phyloP scores from a whole-genome alignment of 2,329 filamentous ascomycete species.

The Fusarium phyllophilum region DNA sequence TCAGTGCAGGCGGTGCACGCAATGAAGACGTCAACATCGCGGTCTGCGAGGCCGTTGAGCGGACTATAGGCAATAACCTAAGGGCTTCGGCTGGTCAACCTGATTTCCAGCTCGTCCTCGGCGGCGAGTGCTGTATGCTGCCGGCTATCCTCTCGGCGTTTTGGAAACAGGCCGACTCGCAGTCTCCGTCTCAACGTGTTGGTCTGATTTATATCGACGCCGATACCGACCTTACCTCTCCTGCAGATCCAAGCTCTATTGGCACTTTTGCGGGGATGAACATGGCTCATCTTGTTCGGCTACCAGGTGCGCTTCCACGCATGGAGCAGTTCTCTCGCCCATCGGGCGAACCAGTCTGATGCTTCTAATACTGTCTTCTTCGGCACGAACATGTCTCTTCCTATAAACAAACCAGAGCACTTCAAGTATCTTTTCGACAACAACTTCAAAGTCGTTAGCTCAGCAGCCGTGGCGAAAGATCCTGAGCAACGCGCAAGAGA shows the following conservation, averaged over 20 bases:
- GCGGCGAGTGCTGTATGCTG: constrained; percentile 35
- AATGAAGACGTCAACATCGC: constrained; percentile 30
- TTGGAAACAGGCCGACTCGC: constrained; percentile 9
- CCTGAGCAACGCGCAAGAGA: constrained; percentile 24
- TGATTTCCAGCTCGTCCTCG: constrained; percentile 29
- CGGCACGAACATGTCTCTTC: constrained; percentile 32
- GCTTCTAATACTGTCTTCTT: constrained; percentile 33
- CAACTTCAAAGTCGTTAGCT: constrained; percentile 35
- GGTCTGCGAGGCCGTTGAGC: constrained; percentile 22
- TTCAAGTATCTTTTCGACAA: constrained; percentile 38
- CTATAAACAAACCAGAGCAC: constrained; percentile 35
- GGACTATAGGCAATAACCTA: background rate
- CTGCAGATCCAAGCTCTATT: constrained; percentile 25
- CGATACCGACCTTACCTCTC: constrained; percentile 35
- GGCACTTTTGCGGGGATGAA: constrained; percentile 38
- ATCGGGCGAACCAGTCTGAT: constrained; percentile 32
- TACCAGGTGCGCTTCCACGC: constrained; percentile 8
- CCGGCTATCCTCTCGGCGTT: constrained; percentile 27
- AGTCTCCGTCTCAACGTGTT: constrained; percentile 3
- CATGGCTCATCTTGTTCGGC: constrained; percentile 30
- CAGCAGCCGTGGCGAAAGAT: constrained; percentile 11
- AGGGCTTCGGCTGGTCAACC: background rate
- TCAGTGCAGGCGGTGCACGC: constrained; percentile 11
- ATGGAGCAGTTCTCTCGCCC: constrained; percentile 33
- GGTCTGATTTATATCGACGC: constrained; percentile 40